Percentiles rank a stretch among this genome's conserved stretches.
Conservation (phyloP, 495 filamentous ascomycete genomes). For the Talaromyces proteolyticus region DNA sequence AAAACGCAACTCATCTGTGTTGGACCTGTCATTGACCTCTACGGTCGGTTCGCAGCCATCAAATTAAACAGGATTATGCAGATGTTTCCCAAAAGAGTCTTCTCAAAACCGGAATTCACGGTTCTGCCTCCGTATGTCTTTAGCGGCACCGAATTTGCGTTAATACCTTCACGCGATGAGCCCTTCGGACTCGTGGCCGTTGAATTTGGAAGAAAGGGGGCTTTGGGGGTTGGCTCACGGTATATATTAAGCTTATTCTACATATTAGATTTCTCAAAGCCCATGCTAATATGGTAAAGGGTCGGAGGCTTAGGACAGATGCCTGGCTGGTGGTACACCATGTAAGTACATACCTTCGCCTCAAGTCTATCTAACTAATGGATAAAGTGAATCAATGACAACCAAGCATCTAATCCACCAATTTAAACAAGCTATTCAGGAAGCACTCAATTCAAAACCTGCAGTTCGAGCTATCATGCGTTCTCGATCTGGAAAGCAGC, state of each 20-base stretch:
- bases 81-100: conserved; percentile 58
- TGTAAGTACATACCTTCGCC: conserved; percentile 19
- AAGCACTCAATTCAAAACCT: conserved; percentile 49
- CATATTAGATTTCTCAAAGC: not conserved
- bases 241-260: not conserved
- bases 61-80: conserved; percentile 62
- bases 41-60: conserved; percentile 62
- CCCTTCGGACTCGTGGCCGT: conserved; percentile 70
- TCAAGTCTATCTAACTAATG: not conserved
- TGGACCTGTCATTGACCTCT: conserved; percentile 63
- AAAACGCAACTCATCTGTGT: conserved; percentile 59
- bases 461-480: conserved; percentile 53
- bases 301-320: conserved; percentile 59
- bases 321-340: conserved; percentile 67
- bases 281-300: conserved; percentile 4
- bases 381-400: conserved; percentile 42
- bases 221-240: conserved; percentile 59
- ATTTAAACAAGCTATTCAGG: conserved; percentile 54
- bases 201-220: conserved; percentile 68
- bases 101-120: conserved; percentile 66
- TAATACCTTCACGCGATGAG: conserved; percentile 67
- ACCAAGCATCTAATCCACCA: conserved; percentile 58
- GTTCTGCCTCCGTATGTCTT: conserved; percentile 63
- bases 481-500: conserved; percentile 58
- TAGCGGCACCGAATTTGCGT: conserved; percentile 66